These are phyloP conservation scores for Fusarium hainanense DNA, from an alignment of 2,329 filamentous ascomycete genomes.

Conservation along the genomic window DNA sequence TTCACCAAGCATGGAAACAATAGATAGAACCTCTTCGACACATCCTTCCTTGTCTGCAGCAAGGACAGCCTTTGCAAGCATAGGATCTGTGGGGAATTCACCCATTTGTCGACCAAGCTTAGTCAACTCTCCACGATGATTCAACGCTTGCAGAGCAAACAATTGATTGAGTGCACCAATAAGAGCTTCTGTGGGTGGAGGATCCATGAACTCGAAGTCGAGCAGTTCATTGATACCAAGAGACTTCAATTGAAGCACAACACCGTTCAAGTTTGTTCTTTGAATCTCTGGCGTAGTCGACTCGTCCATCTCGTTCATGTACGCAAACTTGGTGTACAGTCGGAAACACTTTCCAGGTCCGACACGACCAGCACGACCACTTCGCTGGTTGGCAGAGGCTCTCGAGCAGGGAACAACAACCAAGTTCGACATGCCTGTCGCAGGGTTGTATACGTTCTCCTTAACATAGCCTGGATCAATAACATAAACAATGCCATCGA, in stretches of 20 bases:
- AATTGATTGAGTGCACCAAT: slow-evolving; percentile 90
- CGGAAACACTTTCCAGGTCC: slow-evolving; percentile 93
- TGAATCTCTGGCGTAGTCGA: slow-evolving; percentile 94
- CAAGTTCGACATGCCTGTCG: slow-evolving; percentile 91
- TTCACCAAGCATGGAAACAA: slow-evolving; percentile 95
- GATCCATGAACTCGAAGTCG: slow-evolving; percentile 96
- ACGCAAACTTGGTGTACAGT: slow-evolving; percentile 92
- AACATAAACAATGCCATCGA: slow-evolving; percentile 95
- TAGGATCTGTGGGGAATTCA: slow-evolving; percentile 92
- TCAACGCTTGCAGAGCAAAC: slow-evolving; percentile 89
- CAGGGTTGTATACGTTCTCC: slow-evolving; percentile 91
- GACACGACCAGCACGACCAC: slow-evolving; percentile 91
- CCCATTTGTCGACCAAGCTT: slow-evolving; percentile 94
- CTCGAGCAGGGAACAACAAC: slow-evolving; percentile 92
- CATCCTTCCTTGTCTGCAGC: slow-evolving; percentile 92
- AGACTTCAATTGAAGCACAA: slow-evolving; percentile 87
- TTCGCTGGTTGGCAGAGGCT: slow-evolving; percentile 92
- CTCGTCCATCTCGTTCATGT: slow-evolving; percentile 94
- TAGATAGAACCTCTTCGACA: slow-evolving; percentile 89
- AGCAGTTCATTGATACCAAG: slow-evolving; percentile 92
- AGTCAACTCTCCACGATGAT: slow-evolving; percentile 88
- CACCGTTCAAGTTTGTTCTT: slow-evolving; percentile 84
- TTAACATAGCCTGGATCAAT: slow-evolving; percentile 97
- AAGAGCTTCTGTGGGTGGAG: slow-evolving; percentile 87
- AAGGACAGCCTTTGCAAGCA: slow-evolving; percentile 89